Evolutionary conservation across 495 filamentous ascomycete species (phyloP).

Genomic region (Chaetomium cochliodes): DNA sequence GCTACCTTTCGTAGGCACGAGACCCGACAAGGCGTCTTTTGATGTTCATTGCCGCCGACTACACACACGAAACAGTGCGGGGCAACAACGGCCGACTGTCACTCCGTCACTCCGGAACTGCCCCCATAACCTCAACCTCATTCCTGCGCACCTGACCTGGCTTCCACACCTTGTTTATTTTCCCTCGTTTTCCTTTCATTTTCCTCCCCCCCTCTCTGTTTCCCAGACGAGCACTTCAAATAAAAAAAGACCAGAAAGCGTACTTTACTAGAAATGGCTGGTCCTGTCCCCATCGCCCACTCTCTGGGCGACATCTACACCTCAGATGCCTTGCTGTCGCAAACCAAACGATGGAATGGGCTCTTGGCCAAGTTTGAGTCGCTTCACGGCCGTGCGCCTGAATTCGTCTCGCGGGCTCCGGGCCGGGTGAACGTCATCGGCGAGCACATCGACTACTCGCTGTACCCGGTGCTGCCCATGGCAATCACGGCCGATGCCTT

Average conservation of each 20-base stretch:
- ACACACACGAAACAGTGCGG: neutral
- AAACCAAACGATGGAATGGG: conserved; percentile 66
- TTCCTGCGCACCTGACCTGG: too few species aligned
- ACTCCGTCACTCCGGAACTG: neutral
- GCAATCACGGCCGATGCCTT: conserved; percentile 88
- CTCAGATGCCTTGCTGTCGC: conserved; percentile 53
- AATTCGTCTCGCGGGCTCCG: conserved; percentile 86
- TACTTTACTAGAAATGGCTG: conserved; percentile 46
- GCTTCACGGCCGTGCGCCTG: conserved; percentile 65
- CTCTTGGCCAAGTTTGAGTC: conserved; percentile 71
- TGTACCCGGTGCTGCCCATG: conserved; percentile 95
- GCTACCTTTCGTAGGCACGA: neutral
- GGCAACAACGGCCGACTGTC: neutral
- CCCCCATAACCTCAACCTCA: neutral
- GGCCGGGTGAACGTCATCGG: conserved; percentile 98
- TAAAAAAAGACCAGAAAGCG: neutral
- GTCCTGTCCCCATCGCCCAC: conserved; percentile 56
- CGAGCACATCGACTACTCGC: conserved; percentile 98
- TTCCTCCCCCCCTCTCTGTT: too few species aligned
- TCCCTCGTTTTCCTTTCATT: too few species aligned
- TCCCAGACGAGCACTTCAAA: neutral
- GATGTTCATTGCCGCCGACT: neutral
- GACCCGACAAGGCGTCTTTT: neutral
- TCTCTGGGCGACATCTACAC: conserved; percentile 69
- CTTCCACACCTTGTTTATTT: neutral